Percentiles rank a stretch among this genome's conserved stretches.
Evolutionary conservation across 129 eudicot genomes (phyloP).

Genomic region (Arctium minus): DNA sequence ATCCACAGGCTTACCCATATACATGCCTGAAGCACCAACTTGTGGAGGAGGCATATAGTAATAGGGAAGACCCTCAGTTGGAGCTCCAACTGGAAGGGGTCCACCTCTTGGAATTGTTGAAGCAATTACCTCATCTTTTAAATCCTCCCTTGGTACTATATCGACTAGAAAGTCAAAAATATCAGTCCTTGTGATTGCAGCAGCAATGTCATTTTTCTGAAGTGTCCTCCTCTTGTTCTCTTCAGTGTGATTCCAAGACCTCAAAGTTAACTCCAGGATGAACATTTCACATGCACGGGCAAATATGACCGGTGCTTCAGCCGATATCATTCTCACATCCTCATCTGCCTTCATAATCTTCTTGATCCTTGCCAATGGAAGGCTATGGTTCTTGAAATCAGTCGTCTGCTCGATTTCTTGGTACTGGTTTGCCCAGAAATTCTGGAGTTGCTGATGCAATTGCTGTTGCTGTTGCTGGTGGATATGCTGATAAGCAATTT

Average conservation of each 20-base stretch:
- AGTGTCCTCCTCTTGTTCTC: slow-evolving; percentile 91
- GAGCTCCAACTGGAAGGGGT: slow-evolving; percentile 65
- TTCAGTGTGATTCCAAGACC: slow-evolving; percentile 94
- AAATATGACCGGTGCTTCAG: slow-evolving; percentile 91
- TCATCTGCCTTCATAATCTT: slow-evolving; percentile 97
- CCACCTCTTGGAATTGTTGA: slow-evolving; percentile 81
- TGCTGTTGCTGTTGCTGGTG: slow-evolving; percentile 94
- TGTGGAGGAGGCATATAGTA: slow-evolving; percentile 84
- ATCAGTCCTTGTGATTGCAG: slow-evolving; percentile 90
- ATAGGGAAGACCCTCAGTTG: slow-evolving; percentile 70
- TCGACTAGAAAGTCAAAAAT: slow-evolving; percentile 87
- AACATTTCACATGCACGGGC: slow-evolving; percentile 98
- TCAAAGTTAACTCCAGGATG: slow-evolving; percentile 75
- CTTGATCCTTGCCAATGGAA: slow-evolving; percentile 88
- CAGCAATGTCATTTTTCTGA: slow-evolving; percentile 94
- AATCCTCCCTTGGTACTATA: slow-evolving; percentile 84
- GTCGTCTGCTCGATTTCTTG: slow-evolving; percentile 86
- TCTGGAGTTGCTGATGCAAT: slow-evolving; percentile 76
- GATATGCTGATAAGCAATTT: slow-evolving; percentile 88
- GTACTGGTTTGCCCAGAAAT: slow-evolving; percentile 75
- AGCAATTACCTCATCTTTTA: slow-evolving; percentile 83
- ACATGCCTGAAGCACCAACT: slow-evolving; percentile 77
- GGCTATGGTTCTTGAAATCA: slow-evolving; percentile 88
- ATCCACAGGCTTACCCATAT: slow-evolving; percentile 76
- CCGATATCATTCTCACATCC: slow-evolving; percentile 92